Evolutionary conservation across 768 basidiomycete genomes (phyloP), one percentile per base, ranked within the genome.

Genomic region (Mycena haematopus): DNA sequence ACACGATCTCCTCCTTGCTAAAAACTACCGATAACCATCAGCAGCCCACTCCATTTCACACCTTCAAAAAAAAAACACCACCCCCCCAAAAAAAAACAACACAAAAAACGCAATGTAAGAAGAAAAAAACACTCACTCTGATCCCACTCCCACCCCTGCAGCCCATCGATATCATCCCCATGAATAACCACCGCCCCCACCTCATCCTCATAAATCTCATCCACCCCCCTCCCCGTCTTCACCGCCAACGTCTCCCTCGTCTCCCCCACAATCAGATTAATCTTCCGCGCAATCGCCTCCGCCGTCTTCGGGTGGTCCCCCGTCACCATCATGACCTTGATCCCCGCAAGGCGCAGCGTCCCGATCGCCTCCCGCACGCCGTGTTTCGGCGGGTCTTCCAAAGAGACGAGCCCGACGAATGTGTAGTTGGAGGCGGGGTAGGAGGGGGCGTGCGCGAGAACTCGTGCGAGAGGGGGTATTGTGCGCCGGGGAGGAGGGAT

Each of bases 311-410:
- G 87, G 72, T 90, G 88, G 68, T 89, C 87, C 60, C 86, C 87
- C 24, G 87, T 90, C 6, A 90, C 85, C 88, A 90, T 90, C 84
- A 89, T 89, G 35, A 90, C 87, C 72, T 88, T 89, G 71, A 89
- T 90, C 1, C 88, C 88, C 3, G 88, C 88, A 9, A 88, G 78
- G 59, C 88, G 82, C 54, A 90, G 82, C 25, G 86, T 88, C 6
- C 87, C 87, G 66, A 90, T 88, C 11, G 87, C 88, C 67, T 90
- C 86, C 35, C 88, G 84, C 14, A 90, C 87, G 27, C 88, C 87
- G 65, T 88, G 86, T 67, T 88, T 89, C 6, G 87, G 87, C 15
- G 87, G 87, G 71, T 90, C 88, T 69, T 89, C 88, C 27, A 89
- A 77, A 8, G 88, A 88, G 38, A 88, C 81, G 50, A 90, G 78